phyloP scores from a whole-genome alignment of 1,139 yeast species.

The Kodamaea anthophila region DNA sequence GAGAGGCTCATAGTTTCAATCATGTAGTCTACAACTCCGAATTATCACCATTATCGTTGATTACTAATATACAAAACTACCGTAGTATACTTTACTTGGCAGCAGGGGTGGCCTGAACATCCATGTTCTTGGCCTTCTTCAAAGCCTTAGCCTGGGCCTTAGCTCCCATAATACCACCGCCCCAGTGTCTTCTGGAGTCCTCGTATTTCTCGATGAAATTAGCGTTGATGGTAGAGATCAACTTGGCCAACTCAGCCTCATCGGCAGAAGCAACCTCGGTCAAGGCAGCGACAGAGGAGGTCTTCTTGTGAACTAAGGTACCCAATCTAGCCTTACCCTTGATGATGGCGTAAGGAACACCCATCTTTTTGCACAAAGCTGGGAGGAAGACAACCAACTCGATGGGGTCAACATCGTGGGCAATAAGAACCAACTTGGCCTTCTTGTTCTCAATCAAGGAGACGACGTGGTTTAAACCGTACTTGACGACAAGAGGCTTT shows the following conservation, averaged over 20 bases:
- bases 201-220: slow-evolving; percentile 92
- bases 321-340: slow-evolving; percentile 99
- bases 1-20: not conserved
- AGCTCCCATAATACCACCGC: slow-evolving; percentile 97
- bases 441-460: slow-evolving; percentile 95
- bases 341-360: slow-evolving; percentile 97
- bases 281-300: slow-evolving; percentile 93
- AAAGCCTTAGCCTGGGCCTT: slow-evolving; percentile 74
- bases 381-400: slow-evolving; percentile 95
- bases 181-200: slow-evolving; percentile 97
- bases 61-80: slow-evolving; percentile 6
- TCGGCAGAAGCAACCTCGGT: slow-evolving; percentile 92
- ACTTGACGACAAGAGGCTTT: slow-evolving; percentile 93
- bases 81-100: slow-evolving; percentile 10
- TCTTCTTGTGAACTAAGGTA: slow-evolving; percentile 94
- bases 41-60: slow-evolving; percentile 2
- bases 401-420: slow-evolving; percentile 98
- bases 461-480: slow-evolving; percentile 98
- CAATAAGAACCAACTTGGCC: slow-evolving; percentile 93
- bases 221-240: slow-evolving; percentile 85
- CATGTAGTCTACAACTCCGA: not conserved
- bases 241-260: slow-evolving; percentile 88
- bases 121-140: slow-evolving; percentile 40
- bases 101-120: slow-evolving; percentile 14
- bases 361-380: slow-evolving; percentile 98